These are phyloP conservation scores for Tolypocladium cylindrosporum DNA, from an alignment of 2,329 filamentous ascomycete species.

Conservation along the genomic window DNA sequence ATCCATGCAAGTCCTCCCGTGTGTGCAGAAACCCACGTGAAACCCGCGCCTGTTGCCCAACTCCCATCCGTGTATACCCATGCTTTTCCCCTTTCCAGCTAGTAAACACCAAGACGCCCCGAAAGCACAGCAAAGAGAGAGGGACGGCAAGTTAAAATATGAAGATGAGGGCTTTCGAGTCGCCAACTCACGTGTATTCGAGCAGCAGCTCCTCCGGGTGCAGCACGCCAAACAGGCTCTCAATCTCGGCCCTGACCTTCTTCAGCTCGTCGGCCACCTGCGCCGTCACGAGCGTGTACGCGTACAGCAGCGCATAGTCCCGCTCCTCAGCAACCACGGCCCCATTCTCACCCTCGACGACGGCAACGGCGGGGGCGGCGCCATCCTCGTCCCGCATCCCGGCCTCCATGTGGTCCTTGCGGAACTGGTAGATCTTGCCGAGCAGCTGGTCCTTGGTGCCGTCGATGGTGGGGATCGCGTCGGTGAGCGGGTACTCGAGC, in stretches of 20 bases:
- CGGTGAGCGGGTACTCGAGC: conserved; percentile 85
- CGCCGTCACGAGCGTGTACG: conserved; percentile 66
- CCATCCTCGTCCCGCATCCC: conserved; percentile 7
- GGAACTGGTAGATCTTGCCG: conserved; percentile 79
- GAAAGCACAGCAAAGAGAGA: not conserved
- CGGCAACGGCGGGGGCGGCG: not conserved
- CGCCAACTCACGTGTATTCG: conserved; percentile 25
- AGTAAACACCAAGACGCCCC: not conserved
- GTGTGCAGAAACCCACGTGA: not conserved
- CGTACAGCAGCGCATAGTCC: conserved; percentile 88
- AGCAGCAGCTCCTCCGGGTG: conserved; percentile 49
- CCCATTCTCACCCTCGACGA: conserved; percentile 1
- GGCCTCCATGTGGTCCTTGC: conserved; percentile 51
- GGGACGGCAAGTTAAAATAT: not conserved
- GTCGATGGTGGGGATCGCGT: conserved; percentile 76
- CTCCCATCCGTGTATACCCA: not conserved
- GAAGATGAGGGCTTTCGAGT: too few species aligned
- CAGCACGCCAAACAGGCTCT: conserved; percentile 52
- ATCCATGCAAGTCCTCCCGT: not conserved
- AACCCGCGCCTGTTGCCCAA: not conserved
- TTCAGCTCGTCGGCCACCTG: conserved; percentile 57
- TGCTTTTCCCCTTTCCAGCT: not conserved
- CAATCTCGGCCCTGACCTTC: conserved; percentile 50
- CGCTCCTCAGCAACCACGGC: conserved; percentile 49
- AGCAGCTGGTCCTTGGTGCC: conserved; percentile 73